Base-by-base conservation (phyloP, 768 basidiomycete genomes). In the Boletus huronensis region DNA sequence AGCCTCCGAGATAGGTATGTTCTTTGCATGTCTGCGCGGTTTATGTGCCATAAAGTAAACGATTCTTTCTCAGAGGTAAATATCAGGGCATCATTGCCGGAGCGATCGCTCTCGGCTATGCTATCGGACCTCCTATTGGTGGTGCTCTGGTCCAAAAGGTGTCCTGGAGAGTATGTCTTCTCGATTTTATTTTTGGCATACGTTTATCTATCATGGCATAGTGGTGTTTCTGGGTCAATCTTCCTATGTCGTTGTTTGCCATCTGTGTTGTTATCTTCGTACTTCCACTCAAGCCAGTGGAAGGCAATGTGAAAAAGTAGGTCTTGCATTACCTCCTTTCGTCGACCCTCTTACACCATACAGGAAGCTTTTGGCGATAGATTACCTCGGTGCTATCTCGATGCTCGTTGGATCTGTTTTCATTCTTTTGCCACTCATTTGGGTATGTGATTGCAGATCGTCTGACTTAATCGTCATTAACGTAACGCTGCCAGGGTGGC, bases 181-280 rank as follows among this genome's bases (percentile, higher is more conserved):
- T n/a, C 21, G n/a, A 44, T 16, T 26, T 50, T 43, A 3, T 34
- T 19, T 39, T 23, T 11, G 43, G 14, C 16, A 23, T 5, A 19
- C 6, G 0, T 25, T 36, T 31, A 26, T 29, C 47, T 16, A 55
- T 40, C 21, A 4, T 7, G 23, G 16, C 32, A 3, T 44, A 84
- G 81, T 88, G 87, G 87, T 87, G 85, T 64, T 87, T 87, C 67
- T 88, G 86, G 82, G 76, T 89, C 44, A 84, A 80, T 23, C 73
- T 89, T 1, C 87, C 87, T 0, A 62, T 85, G 3, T 81, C 85
- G 0, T 67, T 79, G 13, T 61, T 71, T 36, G 78, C 84, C 0
- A 78, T 85, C 23, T 68, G 75, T 19, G 79, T 84, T 16, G 81
- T 89, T 4, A 60, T 79, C 17, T 80, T 86, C 55, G 69, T 87